phyloP scores from a whole-genome alignment of 495 filamentous ascomycete genomes.

The Penicillium desertorum region DNA sequence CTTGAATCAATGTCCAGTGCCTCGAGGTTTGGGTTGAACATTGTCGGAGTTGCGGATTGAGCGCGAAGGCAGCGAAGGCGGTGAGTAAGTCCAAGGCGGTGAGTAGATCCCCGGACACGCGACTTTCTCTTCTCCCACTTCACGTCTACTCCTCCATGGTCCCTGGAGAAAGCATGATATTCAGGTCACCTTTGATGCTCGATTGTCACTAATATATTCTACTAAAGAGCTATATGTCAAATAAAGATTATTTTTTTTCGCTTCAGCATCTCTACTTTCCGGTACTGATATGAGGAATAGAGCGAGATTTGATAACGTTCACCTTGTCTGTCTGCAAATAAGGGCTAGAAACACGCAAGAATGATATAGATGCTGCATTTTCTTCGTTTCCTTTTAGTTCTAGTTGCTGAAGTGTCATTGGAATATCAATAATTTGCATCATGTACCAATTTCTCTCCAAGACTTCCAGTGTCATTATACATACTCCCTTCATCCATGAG shows the following conservation, averaged over 20 bases:
- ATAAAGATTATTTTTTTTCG: neutral
- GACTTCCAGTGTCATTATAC: neutral
- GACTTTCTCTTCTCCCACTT: neutral
- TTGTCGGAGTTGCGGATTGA: conserved; percentile 14
- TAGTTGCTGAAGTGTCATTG: neutral
- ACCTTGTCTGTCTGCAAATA: neutral
- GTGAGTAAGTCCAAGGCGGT: conserved; percentile 3
- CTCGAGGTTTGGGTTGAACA: conserved; percentile 1
- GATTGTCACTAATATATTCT: neutral
- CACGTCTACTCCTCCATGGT: neutral
- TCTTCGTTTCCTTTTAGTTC: neutral
- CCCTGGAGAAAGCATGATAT: neutral
- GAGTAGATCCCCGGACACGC: neutral
- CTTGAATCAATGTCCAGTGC: neutral
- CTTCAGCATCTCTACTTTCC: neutral
- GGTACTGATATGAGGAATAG: neutral
- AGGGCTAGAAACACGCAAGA: neutral
- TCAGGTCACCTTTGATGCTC: neutral
- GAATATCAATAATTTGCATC: neutral
- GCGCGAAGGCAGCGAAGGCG: conserved; percentile 9
- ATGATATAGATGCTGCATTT: neutral
- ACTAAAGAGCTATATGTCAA: neutral
- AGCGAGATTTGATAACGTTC: neutral
- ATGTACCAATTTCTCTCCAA: neutral
- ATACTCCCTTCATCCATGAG: neutral